Evolutionary conservation across 345 rosid genomes (phyloP), one percentile per base, ranked within the genome.

Genomic region (Durio zibethinus): DNA sequence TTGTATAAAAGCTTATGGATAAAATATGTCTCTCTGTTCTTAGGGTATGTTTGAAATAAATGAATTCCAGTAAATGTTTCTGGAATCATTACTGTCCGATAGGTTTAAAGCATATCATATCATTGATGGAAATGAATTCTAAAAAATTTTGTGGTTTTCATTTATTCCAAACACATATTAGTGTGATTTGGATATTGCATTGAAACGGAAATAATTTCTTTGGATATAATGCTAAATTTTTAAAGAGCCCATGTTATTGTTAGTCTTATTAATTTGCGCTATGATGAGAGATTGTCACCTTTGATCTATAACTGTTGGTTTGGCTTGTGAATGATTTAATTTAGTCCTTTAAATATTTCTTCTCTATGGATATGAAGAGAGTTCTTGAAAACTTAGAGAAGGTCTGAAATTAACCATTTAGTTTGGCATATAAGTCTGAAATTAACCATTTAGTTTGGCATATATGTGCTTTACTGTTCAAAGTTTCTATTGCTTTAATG

Each of bases 161-260:
- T 31, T 71, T 10, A 20, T 69, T 69, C 11, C 12, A 29, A 9
- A 48, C n/a, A 31, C 25, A 31, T 50, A 10, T 33, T 72, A 10
- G 16, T 33, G 75, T 50, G 10, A 50, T 31, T 48, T 71, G 75
- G 29, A 23, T 72, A 56, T 72, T 72, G 29, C 29, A 72, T 52
- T 50, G 61, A 50, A 50, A 7, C 21, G 33, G 10, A 72, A 52
- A 52, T 50, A 35, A 31, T 72, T 72, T 72, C 75, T 10, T 72
- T 33, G 29, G 45, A 33, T 72, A 52, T 31, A 50, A 31, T 72
- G 61, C 75, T 31, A n/a, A 31, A 50, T 12, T 71, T 59, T 31
- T 31, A 18, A 29, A 16, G 42, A 68, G 54, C 36, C 35, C 54
- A 43, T 12, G 12, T n/a, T n/a, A 65, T 65, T 18, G 7, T 38